Conservation (phyloP, 2,329 filamentous ascomycete genomes). For the Aspergillus vadensis region DNA sequence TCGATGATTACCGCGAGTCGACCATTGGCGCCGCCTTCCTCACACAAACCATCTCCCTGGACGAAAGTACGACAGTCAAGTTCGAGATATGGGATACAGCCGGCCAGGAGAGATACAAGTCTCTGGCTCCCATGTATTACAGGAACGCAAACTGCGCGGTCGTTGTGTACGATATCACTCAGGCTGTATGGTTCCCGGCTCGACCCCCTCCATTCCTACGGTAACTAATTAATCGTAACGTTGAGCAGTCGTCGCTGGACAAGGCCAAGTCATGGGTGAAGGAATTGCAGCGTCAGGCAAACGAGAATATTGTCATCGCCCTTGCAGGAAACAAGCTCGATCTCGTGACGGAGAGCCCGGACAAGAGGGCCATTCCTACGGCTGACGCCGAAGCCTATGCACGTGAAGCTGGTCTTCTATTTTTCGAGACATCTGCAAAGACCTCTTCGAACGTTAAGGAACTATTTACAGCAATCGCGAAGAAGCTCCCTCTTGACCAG, state of each 20-base stretch:
- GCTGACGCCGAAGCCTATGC: slow-evolving; percentile 95
- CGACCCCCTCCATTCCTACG: neutral
- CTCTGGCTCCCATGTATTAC: slow-evolving; percentile 98
- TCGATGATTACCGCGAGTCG: slow-evolving; percentile 96
- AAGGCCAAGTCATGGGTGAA: slow-evolving; percentile 99
- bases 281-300: slow-evolving; percentile 96
- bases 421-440: slow-evolving; percentile 99
- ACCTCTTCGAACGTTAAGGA: slow-evolving; percentile 94
- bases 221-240: slow-evolving; percentile 11
- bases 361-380: slow-evolving; percentile 88
- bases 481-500: slow-evolving; percentile 95
- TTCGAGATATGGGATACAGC: slow-evolving; percentile 99
- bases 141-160: slow-evolving; percentile 98
- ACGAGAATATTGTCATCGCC: slow-evolving; percentile 99
- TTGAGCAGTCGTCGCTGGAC: slow-evolving; percentile 80
- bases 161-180: slow-evolving; percentile 98
- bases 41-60: slow-evolving; percentile 96
- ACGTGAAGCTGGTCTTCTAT: slow-evolving; percentile 86
- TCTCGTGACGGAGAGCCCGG: slow-evolving; percentile 88
- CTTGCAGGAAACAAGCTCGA: slow-evolving; percentile 98
- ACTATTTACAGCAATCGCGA: slow-evolving; percentile 94
- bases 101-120: slow-evolving; percentile 98
- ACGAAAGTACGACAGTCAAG: slow-evolving; percentile 98
- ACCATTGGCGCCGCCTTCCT: slow-evolving; percentile 98
- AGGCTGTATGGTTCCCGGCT: slow-evolving; percentile 70